phyloP scores from a whole-genome alignment of 164 flowering plant genomes.

The Akebia trifoliata region DNA sequence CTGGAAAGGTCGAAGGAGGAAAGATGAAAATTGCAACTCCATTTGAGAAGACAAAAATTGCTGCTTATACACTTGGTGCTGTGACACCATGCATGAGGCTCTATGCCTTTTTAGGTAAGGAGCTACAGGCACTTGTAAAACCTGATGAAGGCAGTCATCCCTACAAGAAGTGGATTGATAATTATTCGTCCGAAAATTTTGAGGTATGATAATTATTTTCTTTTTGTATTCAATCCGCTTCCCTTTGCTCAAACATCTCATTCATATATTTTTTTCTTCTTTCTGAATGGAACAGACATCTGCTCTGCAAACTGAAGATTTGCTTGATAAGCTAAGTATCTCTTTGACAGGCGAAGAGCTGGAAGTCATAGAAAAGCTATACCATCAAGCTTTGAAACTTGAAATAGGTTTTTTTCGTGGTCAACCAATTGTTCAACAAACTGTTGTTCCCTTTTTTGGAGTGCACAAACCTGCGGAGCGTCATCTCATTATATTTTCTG shows the following conservation, averaged over 20 bases:
- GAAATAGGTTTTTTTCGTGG: conserved; percentile 78
- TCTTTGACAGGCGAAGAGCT: conserved; percentile 96
- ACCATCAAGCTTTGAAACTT: conserved; percentile 85
- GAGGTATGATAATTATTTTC: conserved; percentile 42
- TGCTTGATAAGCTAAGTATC: conserved; percentile 87
- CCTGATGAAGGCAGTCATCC: conserved; percentile 39
- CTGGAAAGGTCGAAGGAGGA: conserved; percentile 88
- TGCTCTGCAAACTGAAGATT: conserved; percentile 70
- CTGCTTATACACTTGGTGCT: conserved; percentile 91
- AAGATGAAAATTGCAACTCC: conserved; percentile 93
- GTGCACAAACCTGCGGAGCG: conserved; percentile 44
- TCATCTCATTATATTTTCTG: conserved; percentile 68
- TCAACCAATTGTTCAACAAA: conserved; percentile 60
- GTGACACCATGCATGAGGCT: conserved; percentile 92
- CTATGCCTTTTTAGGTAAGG: conserved; percentile 77
- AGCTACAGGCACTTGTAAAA: conserved; percentile 42
- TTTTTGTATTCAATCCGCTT: neutral
- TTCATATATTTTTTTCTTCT: conserved; percentile 15
- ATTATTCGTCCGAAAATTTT: conserved; percentile 58
- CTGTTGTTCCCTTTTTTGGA: conserved; percentile 62
- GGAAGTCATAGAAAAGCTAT: conserved; percentile 83
- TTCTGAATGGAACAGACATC: conserved; percentile 45
- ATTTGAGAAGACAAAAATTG: conserved; percentile 90
- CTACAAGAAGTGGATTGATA: conserved; percentile 78
- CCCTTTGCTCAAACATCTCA: neutral